Conservation (phyloP, 139 green algal species). For the Pleodorina starrii region DNA sequence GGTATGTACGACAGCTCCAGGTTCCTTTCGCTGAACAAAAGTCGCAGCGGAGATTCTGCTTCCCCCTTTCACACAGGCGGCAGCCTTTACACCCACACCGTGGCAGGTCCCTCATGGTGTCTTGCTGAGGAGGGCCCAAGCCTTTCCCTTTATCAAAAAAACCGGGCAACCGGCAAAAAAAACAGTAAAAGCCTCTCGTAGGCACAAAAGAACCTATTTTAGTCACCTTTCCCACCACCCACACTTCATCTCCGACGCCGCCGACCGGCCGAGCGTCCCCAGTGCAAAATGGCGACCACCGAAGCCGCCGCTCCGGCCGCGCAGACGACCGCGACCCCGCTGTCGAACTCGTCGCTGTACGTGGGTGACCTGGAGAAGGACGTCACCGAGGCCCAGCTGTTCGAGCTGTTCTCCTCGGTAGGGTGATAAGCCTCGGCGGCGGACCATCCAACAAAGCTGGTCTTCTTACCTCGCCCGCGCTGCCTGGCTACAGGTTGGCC, state of each 20-base stretch:
- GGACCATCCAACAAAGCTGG: background rate
- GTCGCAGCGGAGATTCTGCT: too few relatives aligned
- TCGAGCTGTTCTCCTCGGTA: constrained; percentile 93
- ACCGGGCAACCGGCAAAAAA: constrained; percentile 48
- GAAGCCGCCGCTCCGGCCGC: constrained; percentile 46
- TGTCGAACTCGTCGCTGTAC: constrained; percentile 89
- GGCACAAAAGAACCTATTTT: constrained; percentile 45
- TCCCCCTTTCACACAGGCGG: constrained; percentile 34
- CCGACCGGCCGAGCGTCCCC: constrained; percentile 1
- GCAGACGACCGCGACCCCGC: constrained; percentile 38
- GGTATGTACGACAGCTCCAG: too few relatives aligned
- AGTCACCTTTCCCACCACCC: constrained; percentile 19
- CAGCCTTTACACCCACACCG: constrained; percentile 17
- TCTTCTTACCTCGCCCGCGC: background rate
- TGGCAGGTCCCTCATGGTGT: constrained; percentile 48
- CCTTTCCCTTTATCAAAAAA: constrained; percentile 29
- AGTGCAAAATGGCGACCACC: constrained; percentile 47
- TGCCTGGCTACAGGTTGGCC: constrained; percentile 80
- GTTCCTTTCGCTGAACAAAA: too few relatives aligned
- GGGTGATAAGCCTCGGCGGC: constrained; percentile 3
- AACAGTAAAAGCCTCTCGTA: constrained; percentile 30
- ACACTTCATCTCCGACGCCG: background rate
- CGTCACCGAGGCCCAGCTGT: constrained; percentile 91
- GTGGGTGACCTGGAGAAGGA: constrained; percentile 95
- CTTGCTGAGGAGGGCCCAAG: constrained; percentile 32